Evolutionary conservation across 495 filamentous ascomycete species (phyloP).

Genomic region (Halenospora varia): DNA sequence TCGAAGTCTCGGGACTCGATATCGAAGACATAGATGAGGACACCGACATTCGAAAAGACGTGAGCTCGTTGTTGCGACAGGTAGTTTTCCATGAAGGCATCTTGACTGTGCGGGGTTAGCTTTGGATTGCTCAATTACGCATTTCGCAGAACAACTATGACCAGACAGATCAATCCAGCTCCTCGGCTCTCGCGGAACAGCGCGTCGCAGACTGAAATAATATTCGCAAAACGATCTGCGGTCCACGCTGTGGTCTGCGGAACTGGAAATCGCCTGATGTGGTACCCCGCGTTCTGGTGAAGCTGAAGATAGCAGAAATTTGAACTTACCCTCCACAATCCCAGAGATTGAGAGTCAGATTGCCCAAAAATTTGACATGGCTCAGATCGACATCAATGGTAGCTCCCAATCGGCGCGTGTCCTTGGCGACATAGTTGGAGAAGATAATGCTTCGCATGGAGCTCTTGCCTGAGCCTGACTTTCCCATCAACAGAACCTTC

Average conservation of each 20-base stretch:
- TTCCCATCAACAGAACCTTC: slow-evolving; percentile 70
- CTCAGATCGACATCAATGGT: slow-evolving; percentile 98
- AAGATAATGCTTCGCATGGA: slow-evolving; percentile 99
- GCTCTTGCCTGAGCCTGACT: slow-evolving; percentile 98
- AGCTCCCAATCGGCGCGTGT: slow-evolving; percentile 90
- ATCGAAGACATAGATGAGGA: slow-evolving; percentile 98
- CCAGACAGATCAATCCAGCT: no score
- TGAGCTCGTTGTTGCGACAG: slow-evolving; percentile 88
- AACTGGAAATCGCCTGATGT: not conserved
- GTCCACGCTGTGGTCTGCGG: no score
- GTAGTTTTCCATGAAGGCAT: slow-evolving; percentile 98
- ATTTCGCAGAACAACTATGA: no score
- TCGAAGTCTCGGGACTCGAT: slow-evolving; percentile 93
- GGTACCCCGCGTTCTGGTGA: no score
- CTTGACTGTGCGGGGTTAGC: slow-evolving; percentile 59
- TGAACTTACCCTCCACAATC: slow-evolving; percentile 80
- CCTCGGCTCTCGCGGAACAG: no score
- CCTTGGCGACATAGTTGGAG: slow-evolving; percentile 94
- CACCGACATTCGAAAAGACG: slow-evolving; percentile 94
- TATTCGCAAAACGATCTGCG: no score
- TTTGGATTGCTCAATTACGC: slow-evolving; percentile 1
- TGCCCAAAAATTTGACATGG: slow-evolving; percentile 96
- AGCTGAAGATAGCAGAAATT: slow-evolving; percentile 7
- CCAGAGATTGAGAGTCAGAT: slow-evolving; percentile 95
- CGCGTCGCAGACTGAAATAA: no score